Conservation (phyloP, 176 grass and related monocot genomes). For the Bonia amplexicaulis region DNA sequence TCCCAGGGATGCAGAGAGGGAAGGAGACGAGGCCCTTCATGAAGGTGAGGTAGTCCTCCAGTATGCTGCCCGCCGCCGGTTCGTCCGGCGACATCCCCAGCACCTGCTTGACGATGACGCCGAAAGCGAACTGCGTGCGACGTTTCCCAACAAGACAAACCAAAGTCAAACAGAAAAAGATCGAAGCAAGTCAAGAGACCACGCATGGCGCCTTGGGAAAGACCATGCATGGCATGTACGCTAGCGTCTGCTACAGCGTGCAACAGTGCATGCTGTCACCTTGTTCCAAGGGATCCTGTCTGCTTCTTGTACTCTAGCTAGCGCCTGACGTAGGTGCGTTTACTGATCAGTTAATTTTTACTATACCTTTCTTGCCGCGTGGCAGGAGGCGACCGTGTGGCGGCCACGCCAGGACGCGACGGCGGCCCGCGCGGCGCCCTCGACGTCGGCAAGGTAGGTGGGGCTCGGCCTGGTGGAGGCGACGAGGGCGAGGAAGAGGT, state of each 20-base stretch:
- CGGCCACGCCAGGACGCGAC: slow-evolving; percentile 20
- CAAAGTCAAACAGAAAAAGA: background rate
- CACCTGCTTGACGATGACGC: slow-evolving; percentile 57
- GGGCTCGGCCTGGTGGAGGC: background rate
- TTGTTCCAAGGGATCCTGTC: slow-evolving; percentile 12
- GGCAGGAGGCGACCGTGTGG: background rate
- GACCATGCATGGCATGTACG: background rate
- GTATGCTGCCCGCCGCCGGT: slow-evolving; percentile 9
- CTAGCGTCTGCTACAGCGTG: too few species aligned
- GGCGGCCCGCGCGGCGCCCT: slow-evolving; percentile 1
- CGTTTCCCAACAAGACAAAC: background rate
- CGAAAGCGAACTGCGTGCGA: slow-evolving; percentile 45
- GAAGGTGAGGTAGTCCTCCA: slow-evolving; percentile 56
- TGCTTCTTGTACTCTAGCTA: background rate
- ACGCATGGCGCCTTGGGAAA: background rate
- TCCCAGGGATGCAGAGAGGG: slow-evolving; percentile 50
- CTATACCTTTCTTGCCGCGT: slow-evolving; percentile 25
- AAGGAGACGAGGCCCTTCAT: slow-evolving; percentile 61
- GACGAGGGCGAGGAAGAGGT: slow-evolving; percentile 12
- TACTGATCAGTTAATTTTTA: too few species aligned
- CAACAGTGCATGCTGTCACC: background rate
- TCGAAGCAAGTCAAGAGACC: background rate
- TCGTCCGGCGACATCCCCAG: slow-evolving; percentile 48
- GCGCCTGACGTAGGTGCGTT: background rate
- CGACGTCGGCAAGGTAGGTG: slow-evolving; percentile 10